Percentiles rank a stretch among this genome's conserved stretches.
Conservation (phyloP, 495 filamentous ascomycete species). For the Thermothielavioides terrestris region DNA sequence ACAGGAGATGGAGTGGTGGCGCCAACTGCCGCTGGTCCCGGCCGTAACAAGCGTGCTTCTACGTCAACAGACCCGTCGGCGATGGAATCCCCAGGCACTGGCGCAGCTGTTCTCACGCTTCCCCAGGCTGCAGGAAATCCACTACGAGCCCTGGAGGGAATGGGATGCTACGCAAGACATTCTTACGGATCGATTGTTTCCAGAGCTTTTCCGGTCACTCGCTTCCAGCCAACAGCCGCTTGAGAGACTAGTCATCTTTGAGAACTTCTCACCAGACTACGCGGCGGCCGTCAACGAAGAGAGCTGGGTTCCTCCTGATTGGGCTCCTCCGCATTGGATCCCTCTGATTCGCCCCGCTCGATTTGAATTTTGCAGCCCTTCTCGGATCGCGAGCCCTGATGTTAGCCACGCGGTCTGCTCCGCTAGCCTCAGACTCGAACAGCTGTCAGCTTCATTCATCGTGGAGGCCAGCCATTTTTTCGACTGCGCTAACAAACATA, state of each 20-base stretch:
- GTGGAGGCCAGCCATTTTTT: conserved; percentile 29
- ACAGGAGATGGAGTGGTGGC: conserved; percentile 23
- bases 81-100: conserved; percentile 24
- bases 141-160: conserved; percentile 30
- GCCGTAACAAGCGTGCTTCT: conserved; percentile 27
- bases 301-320: too few species aligned
- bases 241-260: conserved; percentile 24
- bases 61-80: conserved; percentile 28
- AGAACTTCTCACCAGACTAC: conserved; percentile 27
- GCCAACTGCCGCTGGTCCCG: conserved; percentile 25
- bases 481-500: too few species aligned
- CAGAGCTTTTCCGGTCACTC: conserved; percentile 21
- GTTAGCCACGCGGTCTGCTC: conserved; percentile 23
- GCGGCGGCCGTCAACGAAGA: too few species aligned
- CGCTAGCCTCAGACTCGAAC: conserved; percentile 28
- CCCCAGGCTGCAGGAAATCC: conserved; percentile 27
- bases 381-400: conserved; percentile 18
- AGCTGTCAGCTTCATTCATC: conserved; percentile 30
- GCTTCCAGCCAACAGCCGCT: conserved; percentile 19
- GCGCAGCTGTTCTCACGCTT: conserved; percentile 26
- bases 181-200: too few species aligned
- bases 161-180: too few species aligned
- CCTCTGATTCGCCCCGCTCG: too few species aligned
- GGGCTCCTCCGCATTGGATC: too few species aligned
- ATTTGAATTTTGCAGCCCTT: conserved; percentile 19